Conservation (phyloP, 1,284 basidiomycete genomes). For the Cutaneotrichosporon sp. region DNA sequence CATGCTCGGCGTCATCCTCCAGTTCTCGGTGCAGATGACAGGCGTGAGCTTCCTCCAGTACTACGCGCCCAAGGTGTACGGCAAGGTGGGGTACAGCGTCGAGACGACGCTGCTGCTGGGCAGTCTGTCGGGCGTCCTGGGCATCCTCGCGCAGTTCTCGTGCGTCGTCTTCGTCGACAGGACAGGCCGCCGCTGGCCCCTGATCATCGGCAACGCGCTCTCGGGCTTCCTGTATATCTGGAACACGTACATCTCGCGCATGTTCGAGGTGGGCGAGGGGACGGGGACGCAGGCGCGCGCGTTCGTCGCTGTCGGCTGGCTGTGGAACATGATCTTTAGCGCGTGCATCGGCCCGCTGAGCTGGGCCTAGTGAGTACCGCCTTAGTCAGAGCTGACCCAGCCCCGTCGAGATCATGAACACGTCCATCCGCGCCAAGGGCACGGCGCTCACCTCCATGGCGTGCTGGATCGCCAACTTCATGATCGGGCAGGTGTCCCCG, state of each 20-base stretch:
- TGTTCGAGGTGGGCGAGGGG: conserved; percentile 6
- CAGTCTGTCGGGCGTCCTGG: background rate
- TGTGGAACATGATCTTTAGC: conserved; percentile 23
- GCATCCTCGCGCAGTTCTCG: conserved; percentile 27
- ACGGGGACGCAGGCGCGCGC: conserved; percentile 7
- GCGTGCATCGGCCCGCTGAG: conserved; percentile 29
- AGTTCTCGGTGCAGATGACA: conserved; percentile 58
- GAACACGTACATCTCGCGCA: conserved; percentile 9
- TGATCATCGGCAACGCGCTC: conserved; percentile 60
- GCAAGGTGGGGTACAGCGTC: conserved; percentile 12
- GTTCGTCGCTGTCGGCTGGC: conserved; percentile 24
- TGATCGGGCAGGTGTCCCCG: conserved; percentile 53
- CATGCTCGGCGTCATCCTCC: conserved; percentile 54
- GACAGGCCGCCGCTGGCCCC: conserved; percentile 59
- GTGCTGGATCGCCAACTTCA: conserved; percentile 56
- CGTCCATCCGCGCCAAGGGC: conserved; percentile 63
- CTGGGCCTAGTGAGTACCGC: conserved; percentile 7
- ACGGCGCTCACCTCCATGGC: conserved; percentile 62
- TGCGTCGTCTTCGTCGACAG: conserved; percentile 58
- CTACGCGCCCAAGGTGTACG: conserved; percentile 38
- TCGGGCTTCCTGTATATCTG: conserved; percentile 47
- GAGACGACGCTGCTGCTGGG: conserved; percentile 12
- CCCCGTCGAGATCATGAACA: conserved; percentile 59
- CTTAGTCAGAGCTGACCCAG: conserved; percentile 2
- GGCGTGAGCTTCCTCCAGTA: conserved; percentile 60